Evolutionary conservation across 805 yeast genomes (phyloP), one percentile per base, ranked within the genome.

Genomic region (Saccharomycopsis oosterbeekiorum): DNA sequence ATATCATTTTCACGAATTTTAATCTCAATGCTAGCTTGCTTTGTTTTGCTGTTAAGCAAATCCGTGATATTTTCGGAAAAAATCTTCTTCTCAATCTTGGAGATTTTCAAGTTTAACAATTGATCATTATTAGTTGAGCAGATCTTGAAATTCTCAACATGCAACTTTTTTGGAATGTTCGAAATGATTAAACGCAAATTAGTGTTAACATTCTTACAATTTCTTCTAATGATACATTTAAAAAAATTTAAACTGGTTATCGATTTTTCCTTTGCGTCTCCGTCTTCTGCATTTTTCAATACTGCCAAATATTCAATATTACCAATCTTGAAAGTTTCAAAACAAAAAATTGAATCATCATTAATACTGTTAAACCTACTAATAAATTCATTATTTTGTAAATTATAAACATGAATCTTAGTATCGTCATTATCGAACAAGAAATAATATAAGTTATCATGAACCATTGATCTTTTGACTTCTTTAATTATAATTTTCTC

Each of bases 151-250:
- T 29, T 39, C n/a, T 34, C 43, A 12, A 58, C 17, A 36, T 34
- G 11, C 24, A 53, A 54, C 9, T 14, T 21, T 14, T 47, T 55
- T 36, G 50, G 43, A 21, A n/a, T 55, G 15, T 43, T 36, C 2
- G 34, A 6, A 54, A 59, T 40, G 5, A 34, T 12, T 14, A 24
- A 29, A 29, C 36, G 21, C 11, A 59, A 17, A 9, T 42, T 55
- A 8, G 64, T 37, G 42, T 62, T 62, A 12, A 42, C 53, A 53
- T 62, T 62, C 34, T 17, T 40, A 12, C 61, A 34, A 41, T 62
- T 62, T 56, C 50, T 62, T 59, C 65, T 59, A 24, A 62, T 60
- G 6, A 58, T 56, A 34, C 63, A 58, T 50, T 58, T 62, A 61
- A 60, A 62, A 42, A 60, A 39, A 39, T 54, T 60, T n/a, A 60